These are phyloP conservation scores for Kodamaea lidongshanica DNA, from an alignment of 805 yeast genomes.

Conservation along the genomic window DNA sequence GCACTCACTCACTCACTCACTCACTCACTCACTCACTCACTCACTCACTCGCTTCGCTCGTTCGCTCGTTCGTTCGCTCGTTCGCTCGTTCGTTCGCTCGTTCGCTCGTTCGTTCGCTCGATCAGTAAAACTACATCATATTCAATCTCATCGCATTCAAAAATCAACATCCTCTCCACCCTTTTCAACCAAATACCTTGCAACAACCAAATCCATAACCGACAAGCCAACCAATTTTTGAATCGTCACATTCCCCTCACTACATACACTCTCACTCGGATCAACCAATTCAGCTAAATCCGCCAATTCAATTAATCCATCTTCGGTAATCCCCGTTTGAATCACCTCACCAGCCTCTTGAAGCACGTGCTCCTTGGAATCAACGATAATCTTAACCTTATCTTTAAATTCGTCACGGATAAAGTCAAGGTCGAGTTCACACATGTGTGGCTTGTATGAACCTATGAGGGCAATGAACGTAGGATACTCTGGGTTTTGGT, in stretches of 20 bases:
- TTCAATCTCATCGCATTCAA: background rate
- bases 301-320: constrained; percentile 44
- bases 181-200: constrained; percentile 26
- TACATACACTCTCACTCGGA: constrained; percentile 1
- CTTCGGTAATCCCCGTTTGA: constrained; percentile 32
- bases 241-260: constrained; percentile 29
- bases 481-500: constrained; percentile 19
- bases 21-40: too few relatives aligned
- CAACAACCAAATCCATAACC: constrained; percentile 57
- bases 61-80: too few relatives aligned
- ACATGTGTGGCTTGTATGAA: constrained; percentile 62
- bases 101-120: too few relatives aligned
- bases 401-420: constrained; percentile 26
- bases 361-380: constrained; percentile 50
- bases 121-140: too few relatives aligned
- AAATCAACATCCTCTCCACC: constrained; percentile 11
- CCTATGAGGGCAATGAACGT: constrained; percentile 56
- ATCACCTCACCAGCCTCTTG: constrained; percentile 64
- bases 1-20: too few relatives aligned
- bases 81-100: too few relatives aligned
- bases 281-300: constrained; percentile 21
- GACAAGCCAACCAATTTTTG: constrained; percentile 58
- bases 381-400: constrained; percentile 47
- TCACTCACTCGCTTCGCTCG: too few relatives aligned
- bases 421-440: constrained; percentile 47